Evolutionary conservation across 2,329 filamentous ascomycete species (phyloP).

Genomic region (Aspergillus tanneri): DNA sequence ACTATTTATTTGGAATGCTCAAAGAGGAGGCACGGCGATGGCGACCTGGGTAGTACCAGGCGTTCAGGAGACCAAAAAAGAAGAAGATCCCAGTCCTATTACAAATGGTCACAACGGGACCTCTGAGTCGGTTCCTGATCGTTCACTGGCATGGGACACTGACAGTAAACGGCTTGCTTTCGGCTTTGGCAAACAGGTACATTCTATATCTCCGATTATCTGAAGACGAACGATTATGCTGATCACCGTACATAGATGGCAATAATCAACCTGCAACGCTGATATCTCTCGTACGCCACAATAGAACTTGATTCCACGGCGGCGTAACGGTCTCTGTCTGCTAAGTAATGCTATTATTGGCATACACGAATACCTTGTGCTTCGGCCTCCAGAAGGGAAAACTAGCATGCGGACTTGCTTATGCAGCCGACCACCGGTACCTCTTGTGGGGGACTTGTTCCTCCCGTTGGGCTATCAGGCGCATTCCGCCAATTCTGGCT

Average conservation of each 20-base stretch:
- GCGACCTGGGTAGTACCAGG: constrained; percentile 40
- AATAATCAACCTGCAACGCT: constrained; percentile 42
- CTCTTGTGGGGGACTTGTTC: neutral
- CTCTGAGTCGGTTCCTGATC: constrained; percentile 30
- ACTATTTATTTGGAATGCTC: constrained; percentile 49
- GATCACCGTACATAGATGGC: constrained; percentile 30
- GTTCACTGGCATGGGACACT: constrained; percentile 52
- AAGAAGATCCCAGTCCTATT: constrained; percentile 30
- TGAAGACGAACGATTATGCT: constrained; percentile 7
- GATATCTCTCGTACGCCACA: constrained; percentile 16
- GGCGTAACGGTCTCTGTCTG: neutral
- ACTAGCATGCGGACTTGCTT: neutral
- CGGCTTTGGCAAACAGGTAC: constrained; percentile 51
- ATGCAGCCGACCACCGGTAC: neutral
- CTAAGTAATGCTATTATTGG: neutral
- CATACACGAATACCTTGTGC: neutral
- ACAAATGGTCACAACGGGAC: constrained; percentile 40
- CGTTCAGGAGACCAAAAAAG: constrained; percentile 34
- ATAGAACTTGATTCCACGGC: neutral
- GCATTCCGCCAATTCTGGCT: neutral
- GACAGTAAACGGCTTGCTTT: constrained; percentile 56
- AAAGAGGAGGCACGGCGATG: constrained; percentile 45
- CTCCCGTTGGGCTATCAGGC: neutral
- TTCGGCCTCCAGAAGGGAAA: neutral
- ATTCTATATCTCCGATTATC: constrained; percentile 14